A percentile compares a stretch with the other conserved stretches of the same genome.
These are phyloP conservation scores for Paraconiothyrium sp. DNA, from an alignment of 2,329 filamentous ascomycete species.

Conservation along the genomic window DNA sequence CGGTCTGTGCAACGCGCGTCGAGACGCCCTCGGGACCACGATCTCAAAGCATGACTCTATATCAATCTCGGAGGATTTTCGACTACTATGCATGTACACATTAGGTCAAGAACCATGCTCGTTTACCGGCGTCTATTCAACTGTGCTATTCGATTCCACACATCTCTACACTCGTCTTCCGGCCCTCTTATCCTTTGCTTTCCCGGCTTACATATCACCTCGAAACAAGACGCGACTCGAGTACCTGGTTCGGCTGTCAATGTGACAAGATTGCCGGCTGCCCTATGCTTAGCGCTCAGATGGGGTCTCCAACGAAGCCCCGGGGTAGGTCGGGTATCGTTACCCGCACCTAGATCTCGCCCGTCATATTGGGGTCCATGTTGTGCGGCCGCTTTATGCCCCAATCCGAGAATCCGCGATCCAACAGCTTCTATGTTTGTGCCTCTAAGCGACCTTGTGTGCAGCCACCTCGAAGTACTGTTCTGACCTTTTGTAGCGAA, in stretches of 20 bases:
- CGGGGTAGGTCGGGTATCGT: conserved; percentile 14
- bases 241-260: background rate
- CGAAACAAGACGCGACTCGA: background rate
- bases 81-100: background rate
- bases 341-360: conserved; percentile 10
- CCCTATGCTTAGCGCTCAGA: background rate
- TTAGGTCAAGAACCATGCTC: background rate
- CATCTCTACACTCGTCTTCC: background rate
- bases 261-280: background rate
- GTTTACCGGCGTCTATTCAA: background rate
- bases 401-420: background rate
- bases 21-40: too few species aligned
- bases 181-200: background rate
- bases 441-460: background rate
- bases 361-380: background rate
- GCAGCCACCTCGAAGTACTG: background rate
- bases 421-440: background rate
- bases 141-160: background rate
- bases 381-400: background rate
- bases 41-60: too few species aligned
- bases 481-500: background rate
- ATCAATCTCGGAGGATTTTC: background rate
- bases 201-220: background rate
- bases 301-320: background rate
- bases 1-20: too few species aligned